These are phyloP conservation scores for Corymbia citriodora DNA, from an alignment of 441 rosid genomes.

Conservation along the genomic window DNA sequence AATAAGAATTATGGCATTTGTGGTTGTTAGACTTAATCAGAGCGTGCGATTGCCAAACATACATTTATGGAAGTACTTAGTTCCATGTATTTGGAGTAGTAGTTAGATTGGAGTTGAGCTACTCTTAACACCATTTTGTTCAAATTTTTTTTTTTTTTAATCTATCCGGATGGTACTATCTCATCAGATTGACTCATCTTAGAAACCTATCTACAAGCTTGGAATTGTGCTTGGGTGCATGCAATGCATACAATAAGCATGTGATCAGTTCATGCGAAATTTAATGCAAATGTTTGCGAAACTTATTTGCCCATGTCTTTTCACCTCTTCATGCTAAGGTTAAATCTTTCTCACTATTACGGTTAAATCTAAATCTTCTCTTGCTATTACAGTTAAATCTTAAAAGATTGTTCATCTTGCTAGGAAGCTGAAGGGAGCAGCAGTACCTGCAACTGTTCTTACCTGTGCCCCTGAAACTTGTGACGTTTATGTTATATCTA, in stretches of 20 bases:
- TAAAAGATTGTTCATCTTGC: background rate
- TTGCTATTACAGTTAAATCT: background rate
- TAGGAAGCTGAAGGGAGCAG: slow-evolving; percentile 54
- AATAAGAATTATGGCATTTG: background rate
- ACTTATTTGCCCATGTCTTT: background rate
- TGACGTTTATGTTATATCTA: slow-evolving; percentile 46
- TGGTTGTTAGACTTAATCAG: background rate
- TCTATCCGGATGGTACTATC: background rate
- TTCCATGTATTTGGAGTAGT: background rate
- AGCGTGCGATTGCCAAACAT: background rate
- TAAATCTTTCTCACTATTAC: background rate
- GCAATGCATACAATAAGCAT: background rate
- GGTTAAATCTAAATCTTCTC: background rate
- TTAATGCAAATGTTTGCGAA: background rate
- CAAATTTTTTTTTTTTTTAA: background rate
- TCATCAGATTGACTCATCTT: background rate
- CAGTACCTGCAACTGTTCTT: slow-evolving; percentile 44
- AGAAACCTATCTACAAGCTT: background rate
- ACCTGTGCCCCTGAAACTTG: slow-evolving; percentile 47
- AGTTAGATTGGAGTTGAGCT: background rate
- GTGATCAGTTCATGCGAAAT: background rate
- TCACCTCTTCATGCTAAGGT: background rate
- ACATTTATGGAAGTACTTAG: background rate
- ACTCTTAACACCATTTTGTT: background rate
- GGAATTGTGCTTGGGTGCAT: background rate